Evolutionary conservation across 73 alveolate species (phyloP).

Genomic region (Stentor roeselii): DNA sequence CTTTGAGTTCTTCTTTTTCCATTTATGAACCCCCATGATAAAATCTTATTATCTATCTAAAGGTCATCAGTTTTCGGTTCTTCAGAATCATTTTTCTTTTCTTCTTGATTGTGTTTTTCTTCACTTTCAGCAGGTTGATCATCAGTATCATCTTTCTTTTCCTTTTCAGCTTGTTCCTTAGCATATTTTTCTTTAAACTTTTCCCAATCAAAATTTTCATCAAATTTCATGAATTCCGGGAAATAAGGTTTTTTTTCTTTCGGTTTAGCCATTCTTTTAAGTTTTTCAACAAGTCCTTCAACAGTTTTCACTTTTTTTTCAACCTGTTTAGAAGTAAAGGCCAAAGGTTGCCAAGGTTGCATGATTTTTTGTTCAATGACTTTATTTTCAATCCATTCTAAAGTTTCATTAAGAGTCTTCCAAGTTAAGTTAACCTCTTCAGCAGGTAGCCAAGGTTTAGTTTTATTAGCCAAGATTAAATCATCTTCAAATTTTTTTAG

Average conservation of each 20-base stretch:
- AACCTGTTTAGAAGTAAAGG: neutral
- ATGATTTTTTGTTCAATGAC: neutral
- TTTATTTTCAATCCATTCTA: neutral
- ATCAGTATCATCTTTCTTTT: too few relatives aligned
- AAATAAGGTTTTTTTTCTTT: neutral
- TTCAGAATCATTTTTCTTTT: too few relatives aligned
- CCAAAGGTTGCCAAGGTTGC: constrained; percentile 2
- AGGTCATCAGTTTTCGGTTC: too few relatives aligned
- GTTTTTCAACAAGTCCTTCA: constrained; percentile 12
- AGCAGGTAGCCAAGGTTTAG: constrained; percentile 4
- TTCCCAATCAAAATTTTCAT: constrained; percentile 1
- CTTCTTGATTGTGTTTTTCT: too few relatives aligned
- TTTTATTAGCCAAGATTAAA: neutral
- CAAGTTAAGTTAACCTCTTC: neutral
- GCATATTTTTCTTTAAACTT: neutral
- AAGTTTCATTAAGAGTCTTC: neutral
- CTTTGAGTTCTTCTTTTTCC: too few relatives aligned
- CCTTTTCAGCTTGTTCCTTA: neutral
- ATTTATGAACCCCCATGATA: too few relatives aligned
- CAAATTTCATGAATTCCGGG: constrained; percentile 16
- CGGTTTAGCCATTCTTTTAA: constrained; percentile 12
- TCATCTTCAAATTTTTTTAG: neutral
- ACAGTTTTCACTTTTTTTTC: neutral
- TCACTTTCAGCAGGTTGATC: too few relatives aligned
- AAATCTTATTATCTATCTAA: too few relatives aligned